Evolutionary conservation across 2,329 filamentous ascomycete species (phyloP).

Genomic region (Alternaria consortialis): DNA sequence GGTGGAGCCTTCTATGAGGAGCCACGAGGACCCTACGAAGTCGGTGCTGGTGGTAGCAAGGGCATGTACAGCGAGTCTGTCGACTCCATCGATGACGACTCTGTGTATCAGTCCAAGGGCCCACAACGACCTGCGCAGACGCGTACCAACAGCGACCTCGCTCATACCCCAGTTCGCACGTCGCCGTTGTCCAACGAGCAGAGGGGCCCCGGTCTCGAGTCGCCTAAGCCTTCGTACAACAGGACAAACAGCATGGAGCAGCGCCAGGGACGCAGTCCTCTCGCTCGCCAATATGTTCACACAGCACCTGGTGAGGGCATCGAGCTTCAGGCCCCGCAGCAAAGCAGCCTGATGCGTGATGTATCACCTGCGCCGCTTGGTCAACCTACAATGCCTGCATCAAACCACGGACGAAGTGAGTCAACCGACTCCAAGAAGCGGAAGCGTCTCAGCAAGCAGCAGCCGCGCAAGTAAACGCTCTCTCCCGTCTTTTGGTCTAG

Average conservation of each 20-base stretch:
- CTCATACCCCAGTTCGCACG: constrained; percentile 29
- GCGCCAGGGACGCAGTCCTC: constrained; percentile 55
- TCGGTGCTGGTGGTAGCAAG: constrained; percentile 34
- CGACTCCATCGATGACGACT: constrained; percentile 49
- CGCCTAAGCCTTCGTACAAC: constrained; percentile 44
- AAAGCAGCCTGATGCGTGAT: constrained; percentile 45
- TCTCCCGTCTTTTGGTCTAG: not conserved
- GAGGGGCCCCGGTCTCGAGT: constrained; percentile 33
- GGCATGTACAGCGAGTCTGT: constrained; percentile 46
- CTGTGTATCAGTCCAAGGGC: constrained; percentile 42
- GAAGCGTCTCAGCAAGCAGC: constrained; percentile 49
- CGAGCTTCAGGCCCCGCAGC: constrained; percentile 50
- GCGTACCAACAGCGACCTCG: constrained; percentile 36
- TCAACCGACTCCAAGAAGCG: constrained; percentile 48
- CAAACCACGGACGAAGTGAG: constrained; percentile 41
- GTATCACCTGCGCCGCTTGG: constrained; percentile 45
- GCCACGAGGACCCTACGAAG: constrained; percentile 40
- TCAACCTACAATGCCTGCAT: constrained; percentile 11
- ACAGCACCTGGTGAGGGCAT: constrained; percentile 46
- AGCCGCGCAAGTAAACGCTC: constrained; percentile 34
- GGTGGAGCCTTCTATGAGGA: constrained; percentile 55
- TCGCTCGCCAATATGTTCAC: constrained; percentile 55
- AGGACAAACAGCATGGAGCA: constrained; percentile 25
- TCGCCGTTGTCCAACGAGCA: constrained; percentile 47
- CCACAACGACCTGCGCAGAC: constrained; percentile 35